Evolutionary conservation across 257 asterid genomes (phyloP).

Genomic region (Euphrasia confusa): DNA sequence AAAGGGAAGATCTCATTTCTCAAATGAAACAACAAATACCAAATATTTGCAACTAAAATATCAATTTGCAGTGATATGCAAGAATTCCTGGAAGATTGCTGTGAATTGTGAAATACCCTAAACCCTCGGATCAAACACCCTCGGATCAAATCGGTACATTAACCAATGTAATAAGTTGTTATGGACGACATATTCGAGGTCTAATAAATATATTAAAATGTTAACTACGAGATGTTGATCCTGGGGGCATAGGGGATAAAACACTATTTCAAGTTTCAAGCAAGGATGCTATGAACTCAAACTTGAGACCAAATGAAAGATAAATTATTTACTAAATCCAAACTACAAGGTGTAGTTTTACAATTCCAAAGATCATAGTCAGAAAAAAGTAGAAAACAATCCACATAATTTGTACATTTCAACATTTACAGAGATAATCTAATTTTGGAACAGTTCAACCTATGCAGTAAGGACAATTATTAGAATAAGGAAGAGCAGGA

Average conservation of each 20-base stretch:
- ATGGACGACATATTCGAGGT: not conserved
- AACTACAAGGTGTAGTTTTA: not conserved
- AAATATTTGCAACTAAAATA: not conserved
- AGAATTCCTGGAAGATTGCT: not conserved
- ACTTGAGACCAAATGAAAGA: not conserved
- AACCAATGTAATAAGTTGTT: not conserved
- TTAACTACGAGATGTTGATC: not conserved
- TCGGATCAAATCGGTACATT: not conserved
- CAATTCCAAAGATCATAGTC: not conserved
- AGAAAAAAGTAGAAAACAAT: constrained; percentile 8
- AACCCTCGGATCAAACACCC: not conserved
- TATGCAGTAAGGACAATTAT: not conserved
- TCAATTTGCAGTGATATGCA: constrained; percentile 1
- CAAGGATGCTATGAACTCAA: not conserved
- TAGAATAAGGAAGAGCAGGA: not conserved
- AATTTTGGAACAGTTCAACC: not conserved
- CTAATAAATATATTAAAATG: not conserved
- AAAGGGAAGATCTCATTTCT: not conserved
- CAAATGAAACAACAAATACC: not conserved
- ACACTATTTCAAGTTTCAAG: not conserved
- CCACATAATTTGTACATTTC: constrained; percentile 7
- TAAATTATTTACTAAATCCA: not conserved
- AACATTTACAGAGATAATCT: constrained; percentile 3
- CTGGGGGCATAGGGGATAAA: not conserved
- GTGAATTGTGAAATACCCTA: constrained; percentile 11